These are phyloP conservation scores for Aphanomyces stellatus DNA, from an alignment of 352 stramenopile genomes.

Conservation along the genomic window DNA sequence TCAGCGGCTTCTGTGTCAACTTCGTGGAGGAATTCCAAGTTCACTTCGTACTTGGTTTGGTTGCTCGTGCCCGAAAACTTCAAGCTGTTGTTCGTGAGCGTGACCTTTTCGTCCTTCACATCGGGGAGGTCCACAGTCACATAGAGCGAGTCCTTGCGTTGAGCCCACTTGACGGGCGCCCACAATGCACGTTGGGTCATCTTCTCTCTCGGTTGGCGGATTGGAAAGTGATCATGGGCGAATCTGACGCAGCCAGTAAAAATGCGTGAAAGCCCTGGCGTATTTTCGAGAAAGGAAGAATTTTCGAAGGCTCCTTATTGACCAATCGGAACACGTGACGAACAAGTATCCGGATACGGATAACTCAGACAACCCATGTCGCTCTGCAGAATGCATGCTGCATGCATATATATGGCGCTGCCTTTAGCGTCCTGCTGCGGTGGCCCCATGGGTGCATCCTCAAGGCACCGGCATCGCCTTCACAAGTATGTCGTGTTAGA, in stretches of 20 bases:
- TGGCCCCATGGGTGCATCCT: too few relatives aligned
- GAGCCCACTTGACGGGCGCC: slow-evolving; percentile 93
- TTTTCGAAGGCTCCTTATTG: not conserved
- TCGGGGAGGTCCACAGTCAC: slow-evolving; percentile 94
- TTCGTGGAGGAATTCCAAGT: slow-evolving; percentile 93
- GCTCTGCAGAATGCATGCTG: not conserved
- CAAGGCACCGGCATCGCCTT: too few relatives aligned
- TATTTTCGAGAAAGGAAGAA: slow-evolving; percentile 9
- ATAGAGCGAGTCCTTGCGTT: slow-evolving; percentile 94
- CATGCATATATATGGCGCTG: not conserved
- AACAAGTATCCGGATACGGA: slow-evolving; percentile 10
- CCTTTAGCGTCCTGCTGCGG: too few relatives aligned
- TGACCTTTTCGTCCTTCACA: slow-evolving; percentile 90
- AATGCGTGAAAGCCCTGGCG: not conserved
- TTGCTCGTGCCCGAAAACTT: slow-evolving; percentile 88
- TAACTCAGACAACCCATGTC: not conserved
- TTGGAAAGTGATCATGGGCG: slow-evolving; percentile 1
- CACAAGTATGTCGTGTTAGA: too few relatives aligned
- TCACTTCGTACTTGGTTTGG: slow-evolving; percentile 89
- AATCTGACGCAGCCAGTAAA: not conserved
- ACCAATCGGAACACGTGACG: not conserved
- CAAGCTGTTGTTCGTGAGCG: slow-evolving; percentile 82
- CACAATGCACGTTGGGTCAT: slow-evolving; percentile 43
- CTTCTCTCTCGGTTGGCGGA: not conserved
- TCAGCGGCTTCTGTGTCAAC: slow-evolving; percentile 84